phyloP scores from a whole-genome alignment of 441 rosid species.

The Bocquillonia castaneifolia region DNA sequence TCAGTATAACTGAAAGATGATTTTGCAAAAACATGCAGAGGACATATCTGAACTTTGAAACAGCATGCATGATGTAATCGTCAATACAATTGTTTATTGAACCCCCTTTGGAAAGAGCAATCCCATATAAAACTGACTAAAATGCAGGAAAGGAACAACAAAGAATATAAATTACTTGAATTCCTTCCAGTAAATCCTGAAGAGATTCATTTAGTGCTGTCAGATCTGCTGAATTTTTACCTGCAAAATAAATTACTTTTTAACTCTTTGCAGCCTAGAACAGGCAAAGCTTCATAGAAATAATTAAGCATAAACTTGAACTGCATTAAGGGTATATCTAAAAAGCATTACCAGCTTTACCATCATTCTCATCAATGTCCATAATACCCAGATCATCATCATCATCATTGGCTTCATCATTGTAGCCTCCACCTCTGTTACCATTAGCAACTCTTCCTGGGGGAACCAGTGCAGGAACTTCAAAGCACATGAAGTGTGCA shows the following conservation, averaged over 20 bases:
- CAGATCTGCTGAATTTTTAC: conserved; percentile 47
- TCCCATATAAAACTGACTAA: neutral
- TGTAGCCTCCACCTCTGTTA: conserved; percentile 46
- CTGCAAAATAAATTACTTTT: conserved; percentile 35
- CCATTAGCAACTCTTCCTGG: conserved; percentile 74
- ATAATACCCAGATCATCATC: conserved; percentile 79
- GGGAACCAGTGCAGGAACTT: conserved; percentile 95
- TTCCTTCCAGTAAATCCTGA: conserved; percentile 96
- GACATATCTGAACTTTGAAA: neutral
- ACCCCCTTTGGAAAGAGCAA: neutral
- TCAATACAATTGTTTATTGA: neutral
- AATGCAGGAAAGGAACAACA: neutral
- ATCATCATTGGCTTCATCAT: conserved; percentile 55
- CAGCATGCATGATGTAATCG: neutral
- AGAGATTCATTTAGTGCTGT: conserved; percentile 80
- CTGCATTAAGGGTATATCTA: conserved; percentile 14
- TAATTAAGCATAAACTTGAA: conserved; percentile 18
- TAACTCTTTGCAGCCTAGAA: conserved; percentile 17
- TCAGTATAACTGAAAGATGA: neutral
- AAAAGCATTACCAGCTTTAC: conserved; percentile 55
- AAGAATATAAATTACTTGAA: conserved; percentile 53
- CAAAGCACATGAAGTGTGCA: conserved; percentile 99
- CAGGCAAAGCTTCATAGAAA: conserved; percentile 13
- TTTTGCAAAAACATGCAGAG: neutral
- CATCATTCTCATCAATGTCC: conserved; percentile 92